phyloP scores from a whole-genome alignment of 2,329 filamentous ascomycete genomes.

The Fusarium piperis region DNA sequence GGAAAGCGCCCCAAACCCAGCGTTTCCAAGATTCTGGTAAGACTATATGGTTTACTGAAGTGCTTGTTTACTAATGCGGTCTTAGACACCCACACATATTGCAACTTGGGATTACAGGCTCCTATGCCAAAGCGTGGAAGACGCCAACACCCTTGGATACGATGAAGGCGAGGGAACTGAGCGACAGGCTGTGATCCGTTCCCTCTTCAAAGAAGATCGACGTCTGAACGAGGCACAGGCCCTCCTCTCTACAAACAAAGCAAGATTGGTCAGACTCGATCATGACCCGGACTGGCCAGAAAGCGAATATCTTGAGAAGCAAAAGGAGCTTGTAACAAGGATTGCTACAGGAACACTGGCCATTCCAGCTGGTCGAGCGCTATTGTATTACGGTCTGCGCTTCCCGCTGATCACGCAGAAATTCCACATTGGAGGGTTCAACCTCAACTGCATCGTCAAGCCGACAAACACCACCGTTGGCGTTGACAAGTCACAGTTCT shows the following conservation, averaged over 20 bases:
- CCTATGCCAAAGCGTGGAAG: slow-evolving; percentile 76
- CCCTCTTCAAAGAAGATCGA: slow-evolving; percentile 92
- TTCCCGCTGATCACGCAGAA: slow-evolving; percentile 93
- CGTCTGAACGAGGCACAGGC: slow-evolving; percentile 86
- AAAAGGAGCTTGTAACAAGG: slow-evolving; percentile 88
- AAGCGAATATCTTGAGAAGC: slow-evolving; percentile 86
- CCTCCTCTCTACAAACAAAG: slow-evolving; percentile 85
- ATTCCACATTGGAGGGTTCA: slow-evolving; percentile 89
- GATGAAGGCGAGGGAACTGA: slow-evolving; percentile 87
- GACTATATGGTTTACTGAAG: slow-evolving; percentile 14
- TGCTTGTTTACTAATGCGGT: slow-evolving; percentile 37
- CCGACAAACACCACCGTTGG: slow-evolving; percentile 91
- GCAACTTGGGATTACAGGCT: slow-evolving; percentile 79
- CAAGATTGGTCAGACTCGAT: slow-evolving; percentile 80
- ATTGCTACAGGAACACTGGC: slow-evolving; percentile 89
- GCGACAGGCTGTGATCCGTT: slow-evolving; percentile 80
- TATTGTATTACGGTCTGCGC: slow-evolving; percentile 88
- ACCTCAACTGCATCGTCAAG: slow-evolving; percentile 89
- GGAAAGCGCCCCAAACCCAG: slow-evolving; percentile 42
- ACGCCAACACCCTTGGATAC: slow-evolving; percentile 67
- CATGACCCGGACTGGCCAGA: slow-evolving; percentile 83
- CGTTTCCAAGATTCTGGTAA: slow-evolving; percentile 55
- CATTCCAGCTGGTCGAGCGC: slow-evolving; percentile 84
- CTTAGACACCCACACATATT: slow-evolving; percentile 69
- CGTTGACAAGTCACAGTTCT: slow-evolving; percentile 87